Percentiles rank a stretch among this genome's conserved stretches.
Conservation (phyloP, 139 green algal species). For the Klebsormidium nitens region DNA sequence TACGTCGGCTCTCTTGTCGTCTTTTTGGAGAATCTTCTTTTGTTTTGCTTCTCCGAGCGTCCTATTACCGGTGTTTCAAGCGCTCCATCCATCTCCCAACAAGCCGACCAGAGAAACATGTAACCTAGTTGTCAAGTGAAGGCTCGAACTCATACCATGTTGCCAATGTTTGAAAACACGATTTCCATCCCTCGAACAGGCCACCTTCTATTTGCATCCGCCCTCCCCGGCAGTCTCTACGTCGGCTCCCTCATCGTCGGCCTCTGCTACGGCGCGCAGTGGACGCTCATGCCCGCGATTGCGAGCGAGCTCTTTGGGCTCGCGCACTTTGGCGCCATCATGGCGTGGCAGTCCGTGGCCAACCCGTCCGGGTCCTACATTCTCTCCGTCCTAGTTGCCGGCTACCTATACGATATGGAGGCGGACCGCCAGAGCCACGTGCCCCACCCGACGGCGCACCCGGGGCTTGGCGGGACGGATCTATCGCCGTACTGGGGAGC, state of each 20-base stretch:
- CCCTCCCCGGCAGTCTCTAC: conserved; percentile 45
- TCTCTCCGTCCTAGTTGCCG: conserved; percentile 28
- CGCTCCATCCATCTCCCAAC: no score
- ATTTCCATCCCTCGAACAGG: no score
- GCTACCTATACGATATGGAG: conserved; percentile 35
- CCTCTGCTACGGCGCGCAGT: conserved; percentile 70
- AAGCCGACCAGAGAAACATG: no score
- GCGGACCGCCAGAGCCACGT: conserved; percentile 6
- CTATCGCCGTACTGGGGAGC: no score
- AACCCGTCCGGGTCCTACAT: conserved; percentile 40
- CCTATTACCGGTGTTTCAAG: no score
- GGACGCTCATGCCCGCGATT: conserved; percentile 67
- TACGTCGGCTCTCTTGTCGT: no score
- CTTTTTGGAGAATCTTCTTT: no score
- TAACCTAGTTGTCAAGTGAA: no score
- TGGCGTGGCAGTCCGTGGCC: conserved; percentile 35
- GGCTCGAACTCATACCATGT: no score
- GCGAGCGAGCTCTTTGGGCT: conserved; percentile 62
- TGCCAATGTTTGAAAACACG: no score
- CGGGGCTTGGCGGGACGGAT: not conserved
- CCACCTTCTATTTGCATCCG: conserved; percentile 25
- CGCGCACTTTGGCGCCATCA: conserved; percentile 46
- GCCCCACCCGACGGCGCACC: not conserved
- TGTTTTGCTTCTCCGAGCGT: no score
- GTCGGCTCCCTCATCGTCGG: conserved; percentile 47